Conservation (phyloP, 202 grass and related monocot genomes). For the Zizania palustris region DNA sequence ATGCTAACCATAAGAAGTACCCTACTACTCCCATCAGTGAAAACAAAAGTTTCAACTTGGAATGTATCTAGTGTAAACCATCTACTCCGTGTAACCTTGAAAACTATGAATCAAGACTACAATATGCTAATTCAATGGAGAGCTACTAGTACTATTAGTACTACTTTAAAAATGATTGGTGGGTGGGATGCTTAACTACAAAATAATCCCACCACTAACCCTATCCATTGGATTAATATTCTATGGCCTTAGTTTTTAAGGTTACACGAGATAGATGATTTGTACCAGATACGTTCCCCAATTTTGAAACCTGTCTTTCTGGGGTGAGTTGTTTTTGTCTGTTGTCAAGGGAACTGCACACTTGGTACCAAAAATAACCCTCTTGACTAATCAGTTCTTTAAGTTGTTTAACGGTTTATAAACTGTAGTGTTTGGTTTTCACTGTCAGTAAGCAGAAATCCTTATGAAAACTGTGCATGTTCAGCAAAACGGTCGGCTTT, state of each 20-base stretch:
- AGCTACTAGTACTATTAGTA: too few relatives aligned
- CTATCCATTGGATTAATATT: too few relatives aligned
- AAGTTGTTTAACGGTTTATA: slow-evolving; percentile 12
- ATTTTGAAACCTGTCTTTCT: not conserved
- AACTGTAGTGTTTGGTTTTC: slow-evolving; percentile 4
- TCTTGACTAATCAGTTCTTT: slow-evolving; percentile 14
- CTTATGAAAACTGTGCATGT: slow-evolving; percentile 11
- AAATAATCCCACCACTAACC: too few relatives aligned
- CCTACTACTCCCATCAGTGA: not conserved
- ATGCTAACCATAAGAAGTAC: slow-evolving; percentile 1
- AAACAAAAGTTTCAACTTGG: slow-evolving; percentile 10
- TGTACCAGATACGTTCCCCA: too few relatives aligned
- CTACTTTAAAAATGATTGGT: too few relatives aligned
- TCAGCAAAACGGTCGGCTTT: not conserved
- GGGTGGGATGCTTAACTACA: too few relatives aligned
- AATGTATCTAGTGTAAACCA: too few relatives aligned
- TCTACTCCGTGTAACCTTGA: too few relatives aligned
- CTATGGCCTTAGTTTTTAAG: too few relatives aligned
- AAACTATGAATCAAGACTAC: too few relatives aligned
- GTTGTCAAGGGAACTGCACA: slow-evolving; percentile 4
- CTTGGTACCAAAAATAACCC: not conserved
- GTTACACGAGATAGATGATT: too few relatives aligned
- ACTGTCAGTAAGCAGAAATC: slow-evolving; percentile 7
- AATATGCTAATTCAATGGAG: too few relatives aligned
- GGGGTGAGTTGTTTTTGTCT: not conserved